Evolutionary conservation across 805 yeast species (phyloP).

Genomic region (Starmera dryadoides): DNA sequence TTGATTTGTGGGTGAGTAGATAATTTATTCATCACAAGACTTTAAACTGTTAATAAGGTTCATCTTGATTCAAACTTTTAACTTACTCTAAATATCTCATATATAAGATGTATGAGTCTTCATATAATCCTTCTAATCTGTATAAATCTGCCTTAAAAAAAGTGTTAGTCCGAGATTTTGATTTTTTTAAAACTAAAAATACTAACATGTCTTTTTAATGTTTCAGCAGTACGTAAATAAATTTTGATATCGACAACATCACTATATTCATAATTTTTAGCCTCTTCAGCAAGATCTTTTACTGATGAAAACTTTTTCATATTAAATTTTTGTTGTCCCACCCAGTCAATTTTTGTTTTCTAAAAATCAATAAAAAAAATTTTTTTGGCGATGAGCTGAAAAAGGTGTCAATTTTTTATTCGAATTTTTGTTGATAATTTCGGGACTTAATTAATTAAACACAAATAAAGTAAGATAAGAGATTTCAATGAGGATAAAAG

Average conservation of each 20-base stretch:
- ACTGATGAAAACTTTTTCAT: slow-evolving; percentile 5
- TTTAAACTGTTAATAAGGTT: neutral
- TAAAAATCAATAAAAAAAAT: neutral
- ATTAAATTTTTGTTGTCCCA: too few species aligned
- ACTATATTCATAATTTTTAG: slow-evolving; percentile 47
- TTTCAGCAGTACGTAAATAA: slow-evolving; percentile 49
- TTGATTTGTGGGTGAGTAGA: slow-evolving; percentile 38
- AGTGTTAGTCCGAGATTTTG: neutral
- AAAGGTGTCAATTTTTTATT: too few species aligned
- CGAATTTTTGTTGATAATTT: too few species aligned
- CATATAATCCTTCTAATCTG: slow-evolving; percentile 32
- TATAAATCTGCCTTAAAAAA: slow-evolving; percentile 33
- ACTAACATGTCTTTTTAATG: slow-evolving; percentile 35
- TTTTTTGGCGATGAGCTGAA: too few species aligned
- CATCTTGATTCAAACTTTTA: neutral
- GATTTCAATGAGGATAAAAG: slow-evolving; percentile 34
- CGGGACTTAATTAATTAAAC: too few species aligned
- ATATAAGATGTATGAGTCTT: slow-evolving; percentile 49
- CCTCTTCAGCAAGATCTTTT: slow-evolving; percentile 36
- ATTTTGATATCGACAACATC: slow-evolving; percentile 39
- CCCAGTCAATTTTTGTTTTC: neutral
- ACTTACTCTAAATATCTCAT: slow-evolving; percentile 45
- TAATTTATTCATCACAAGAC: slow-evolving; percentile 38
- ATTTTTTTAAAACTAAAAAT: slow-evolving; percentile 1
- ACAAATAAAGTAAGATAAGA: too few species aligned